A percentile compares a stretch with the other conserved stretches of the same genome.
phyloP scores from a whole-genome alignment of 352 stramenopile species.

The Phytophthora aleatoria region DNA sequence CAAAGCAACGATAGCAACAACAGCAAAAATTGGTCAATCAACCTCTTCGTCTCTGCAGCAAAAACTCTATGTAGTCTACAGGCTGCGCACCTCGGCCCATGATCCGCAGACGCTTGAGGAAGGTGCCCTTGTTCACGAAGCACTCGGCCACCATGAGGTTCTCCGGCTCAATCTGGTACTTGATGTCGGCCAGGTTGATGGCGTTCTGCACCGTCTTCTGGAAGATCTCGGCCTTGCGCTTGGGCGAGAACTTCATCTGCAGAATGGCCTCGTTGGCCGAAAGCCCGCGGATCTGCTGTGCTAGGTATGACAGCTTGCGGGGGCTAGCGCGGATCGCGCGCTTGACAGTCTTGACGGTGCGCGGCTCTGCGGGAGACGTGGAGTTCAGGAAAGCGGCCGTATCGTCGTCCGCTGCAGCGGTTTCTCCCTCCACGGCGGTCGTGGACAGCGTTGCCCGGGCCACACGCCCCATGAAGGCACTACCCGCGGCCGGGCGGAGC shows the following conservation, averaged over 20 bases:
- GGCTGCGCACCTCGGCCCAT: constrained; percentile 73
- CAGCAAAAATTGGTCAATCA: constrained; percentile 8
- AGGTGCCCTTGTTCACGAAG: constrained; percentile 87
- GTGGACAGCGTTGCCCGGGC: constrained; percentile 50
- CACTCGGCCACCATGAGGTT: constrained; percentile 85
- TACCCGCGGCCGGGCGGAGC: constrained; percentile 50
- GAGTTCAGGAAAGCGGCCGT: constrained; percentile 68
- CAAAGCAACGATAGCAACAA: constrained; percentile 10
- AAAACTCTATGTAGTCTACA: constrained; percentile 4
- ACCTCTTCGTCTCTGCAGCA: background rate
- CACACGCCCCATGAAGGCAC: constrained; percentile 27
- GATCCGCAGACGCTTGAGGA: constrained; percentile 84
- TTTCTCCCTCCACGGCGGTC: constrained; percentile 25
- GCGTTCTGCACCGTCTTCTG: constrained; percentile 88
- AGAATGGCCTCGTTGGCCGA: constrained; percentile 74
- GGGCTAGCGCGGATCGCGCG: constrained; percentile 81
- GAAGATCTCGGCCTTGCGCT: constrained; percentile 83
- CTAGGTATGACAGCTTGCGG: constrained; percentile 82
- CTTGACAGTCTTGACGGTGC: constrained; percentile 82
- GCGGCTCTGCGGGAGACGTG: constrained; percentile 54
- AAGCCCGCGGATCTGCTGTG: constrained; percentile 83
- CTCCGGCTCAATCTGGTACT: constrained; percentile 87
- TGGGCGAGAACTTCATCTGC: constrained; percentile 90
- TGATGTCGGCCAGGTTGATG: constrained; percentile 88
- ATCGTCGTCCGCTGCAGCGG: constrained; percentile 39